Evolutionary conservation across 257 asterid species (phyloP), one percentile per base, ranked within the genome.

Genomic region (Ilex aquifolium): DNA sequence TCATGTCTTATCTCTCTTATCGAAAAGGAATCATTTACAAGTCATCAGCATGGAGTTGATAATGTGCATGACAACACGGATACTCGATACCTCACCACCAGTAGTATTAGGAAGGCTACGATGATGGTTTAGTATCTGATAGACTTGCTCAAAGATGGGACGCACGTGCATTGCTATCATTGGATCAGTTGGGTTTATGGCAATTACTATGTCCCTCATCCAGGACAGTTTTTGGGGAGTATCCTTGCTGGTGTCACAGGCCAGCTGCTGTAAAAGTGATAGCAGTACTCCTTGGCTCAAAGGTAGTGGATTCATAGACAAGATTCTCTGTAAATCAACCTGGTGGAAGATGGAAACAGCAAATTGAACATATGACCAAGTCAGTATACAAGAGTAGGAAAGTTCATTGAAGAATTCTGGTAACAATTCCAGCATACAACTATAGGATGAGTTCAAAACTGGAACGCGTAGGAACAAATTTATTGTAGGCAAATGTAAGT

Each of bases 201-300:
- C 95, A 57, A 87, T 57, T 0, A 87, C 61, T 56, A 90, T 83
- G 64, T 93, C 96, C 73, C 95, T 79, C 99, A 87, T 93, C 97
- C 97, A 93, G 2, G 79, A 77, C 59, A 93, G 73, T 60, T 93
- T 93, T 49, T 81, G 80, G 8, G 82, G 62, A 0, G 90, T 75
- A 48, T 90, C 99, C 13, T 77, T 83, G 79, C 72, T 67, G 32
- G 87, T 77, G 71, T 88, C 96, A 69, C 97, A 93, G 6, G 96
- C 82, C 72, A 91, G 66, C 71, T 93, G 97, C 78, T 93, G 99
- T 31, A 90, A 75, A 57, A 93, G 95, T 52, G 96, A 93, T 42
- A 93, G 88, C 61, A 93, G 88, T 51, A 93, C 97, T 29, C 99
- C 99, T 84, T 90, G 97, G 72, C 99, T 86, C 78, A 93, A 64